phyloP scores from a whole-genome alignment of 2,329 filamentous ascomycete species.

The Raffaelea deltoideospora region DNA sequence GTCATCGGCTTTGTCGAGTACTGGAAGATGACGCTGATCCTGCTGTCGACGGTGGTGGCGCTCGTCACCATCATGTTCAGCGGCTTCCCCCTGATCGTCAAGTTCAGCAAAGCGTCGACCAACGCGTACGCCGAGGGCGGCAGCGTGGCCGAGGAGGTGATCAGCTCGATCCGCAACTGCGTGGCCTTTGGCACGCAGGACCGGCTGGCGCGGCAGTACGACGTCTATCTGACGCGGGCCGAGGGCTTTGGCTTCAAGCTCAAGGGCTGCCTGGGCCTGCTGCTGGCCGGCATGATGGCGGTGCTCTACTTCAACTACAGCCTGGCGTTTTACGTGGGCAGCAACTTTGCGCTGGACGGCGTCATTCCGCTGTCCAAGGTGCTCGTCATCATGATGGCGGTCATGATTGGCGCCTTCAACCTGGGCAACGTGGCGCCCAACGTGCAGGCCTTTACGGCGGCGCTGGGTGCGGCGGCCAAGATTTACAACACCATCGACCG shows the following conservation, averaged over 20 bases:
- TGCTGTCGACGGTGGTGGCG: constrained; percentile 66
- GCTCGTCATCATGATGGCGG: constrained; percentile 73
- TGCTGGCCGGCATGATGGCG: constrained; percentile 74
- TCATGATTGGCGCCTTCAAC: constrained; percentile 87
- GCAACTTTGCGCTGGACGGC: constrained; percentile 52
- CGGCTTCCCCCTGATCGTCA: constrained; percentile 61
- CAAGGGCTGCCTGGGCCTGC: constrained; percentile 56
- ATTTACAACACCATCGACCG: constrained; percentile 93
- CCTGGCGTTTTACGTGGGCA: constrained; percentile 79
- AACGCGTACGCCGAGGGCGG: constrained; percentile 72
- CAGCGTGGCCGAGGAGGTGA: constrained; percentile 81
- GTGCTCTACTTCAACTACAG: constrained; percentile 79
- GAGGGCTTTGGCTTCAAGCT: constrained; percentile 63
- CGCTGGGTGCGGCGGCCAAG: constrained; percentile 71
- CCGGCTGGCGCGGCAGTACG: constrained; percentile 77
- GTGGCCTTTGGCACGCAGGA: constrained; percentile 89
- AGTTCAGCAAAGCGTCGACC: constrained; percentile 64
- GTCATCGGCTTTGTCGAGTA: constrained; percentile 81
- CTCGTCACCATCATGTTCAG: constrained; percentile 64
- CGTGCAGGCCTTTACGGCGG: constrained; percentile 70
- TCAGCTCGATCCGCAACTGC: constrained; percentile 85
- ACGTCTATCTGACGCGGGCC: constrained; percentile 55
- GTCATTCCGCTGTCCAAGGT: constrained; percentile 54
- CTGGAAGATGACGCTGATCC: constrained; percentile 86
- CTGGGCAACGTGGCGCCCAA: constrained; percentile 80